A percentile compares a stretch with the other conserved stretches of the same genome.
These are phyloP conservation scores for Pseudogymnoascus sp. DNA, from an alignment of 2,329 filamentous ascomycete species.

Conservation along the genomic window DNA sequence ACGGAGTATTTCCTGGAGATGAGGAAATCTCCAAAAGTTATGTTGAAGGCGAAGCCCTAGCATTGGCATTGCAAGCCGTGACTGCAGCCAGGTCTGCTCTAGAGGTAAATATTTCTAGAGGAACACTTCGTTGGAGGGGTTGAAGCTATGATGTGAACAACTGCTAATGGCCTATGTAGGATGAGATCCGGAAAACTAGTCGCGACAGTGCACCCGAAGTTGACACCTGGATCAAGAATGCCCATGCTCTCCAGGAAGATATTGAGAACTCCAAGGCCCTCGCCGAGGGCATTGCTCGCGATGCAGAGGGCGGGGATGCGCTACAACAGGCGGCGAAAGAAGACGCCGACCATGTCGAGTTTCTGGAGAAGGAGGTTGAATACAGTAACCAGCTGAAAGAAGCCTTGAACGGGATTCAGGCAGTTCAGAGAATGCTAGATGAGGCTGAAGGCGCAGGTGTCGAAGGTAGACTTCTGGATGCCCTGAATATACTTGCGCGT, in stretches of 20 bases:
- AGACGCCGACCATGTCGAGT: conserved; percentile 48
- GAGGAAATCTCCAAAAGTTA: conserved; percentile 30
- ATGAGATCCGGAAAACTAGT: conserved; percentile 69
- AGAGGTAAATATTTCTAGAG: conserved; percentile 20
- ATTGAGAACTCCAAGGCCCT: conserved; percentile 73
- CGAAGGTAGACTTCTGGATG: conserved; percentile 50
- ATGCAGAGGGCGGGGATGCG: conserved; percentile 58
- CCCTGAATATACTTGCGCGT: conserved; percentile 50
- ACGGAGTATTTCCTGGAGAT: conserved; percentile 42
- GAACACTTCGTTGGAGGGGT: background rate
- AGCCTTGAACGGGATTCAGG: conserved; percentile 43
- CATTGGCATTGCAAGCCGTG: conserved; percentile 36
- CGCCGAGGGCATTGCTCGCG: conserved; percentile 71
- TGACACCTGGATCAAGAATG: conserved; percentile 77
- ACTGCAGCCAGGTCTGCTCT: conserved; percentile 37
- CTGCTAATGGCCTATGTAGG: conserved; percentile 34
- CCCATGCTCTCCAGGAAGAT: conserved; percentile 76
- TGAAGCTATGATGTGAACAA: background rate
- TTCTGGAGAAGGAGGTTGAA: conserved; percentile 49
- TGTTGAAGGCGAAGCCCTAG: conserved; percentile 29
- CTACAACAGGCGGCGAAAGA: conserved; percentile 31
- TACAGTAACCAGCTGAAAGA: conserved; percentile 51
- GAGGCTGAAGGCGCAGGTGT: conserved; percentile 51
- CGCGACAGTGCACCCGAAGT: conserved; percentile 71
- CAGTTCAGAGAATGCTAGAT: conserved; percentile 54